Evolutionary conservation across 2,329 filamentous ascomycete species (phyloP).

Genomic region (Orbilia oligospora): DNA sequence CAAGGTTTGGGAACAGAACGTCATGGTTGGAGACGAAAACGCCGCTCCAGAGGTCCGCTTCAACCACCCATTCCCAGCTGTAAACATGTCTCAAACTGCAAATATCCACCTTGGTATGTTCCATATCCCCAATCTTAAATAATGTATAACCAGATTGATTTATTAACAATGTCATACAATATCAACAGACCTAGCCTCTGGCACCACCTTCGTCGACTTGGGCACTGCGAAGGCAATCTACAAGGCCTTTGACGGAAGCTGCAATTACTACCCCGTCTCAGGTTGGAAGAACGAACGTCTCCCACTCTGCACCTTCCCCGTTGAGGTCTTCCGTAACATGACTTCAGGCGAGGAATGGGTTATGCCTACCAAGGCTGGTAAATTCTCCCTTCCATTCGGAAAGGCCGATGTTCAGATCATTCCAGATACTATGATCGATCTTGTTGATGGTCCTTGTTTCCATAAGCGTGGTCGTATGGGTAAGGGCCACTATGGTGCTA

Average conservation of each 20-base stretch:
- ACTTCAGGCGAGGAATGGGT: not conserved
- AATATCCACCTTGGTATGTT: constrained; percentile 49
- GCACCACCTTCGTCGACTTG: constrained; percentile 39
- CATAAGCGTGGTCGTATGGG: too few species aligned
- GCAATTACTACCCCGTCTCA: not conserved
- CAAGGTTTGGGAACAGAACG: constrained; percentile 20
- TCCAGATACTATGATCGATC: constrained; percentile 25
- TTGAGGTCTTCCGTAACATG: constrained; percentile 16
- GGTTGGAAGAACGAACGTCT: not conserved
- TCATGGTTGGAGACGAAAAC: not conserved
- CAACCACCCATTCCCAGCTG: constrained; percentile 28
- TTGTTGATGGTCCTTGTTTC: constrained; percentile 14
- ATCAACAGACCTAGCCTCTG: constrained; percentile 31
- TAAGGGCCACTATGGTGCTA: not conserved
- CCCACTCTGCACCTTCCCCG: constrained; percentile 42
- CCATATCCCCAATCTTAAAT: too few species aligned
- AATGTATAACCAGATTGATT: too few species aligned
- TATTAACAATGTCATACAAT: too few species aligned
- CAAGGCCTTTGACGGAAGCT: constrained; percentile 45
- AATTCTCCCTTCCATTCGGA: constrained; percentile 45
- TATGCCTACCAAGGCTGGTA: not conserved
- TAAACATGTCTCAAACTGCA: constrained; percentile 12
- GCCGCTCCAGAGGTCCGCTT: not conserved
- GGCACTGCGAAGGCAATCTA: constrained; percentile 40
- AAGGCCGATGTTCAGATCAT: constrained; percentile 35